These are phyloP conservation scores for Diplogelasinospora grovesii DNA, from an alignment of 495 filamentous ascomycete genomes.

Conservation along the genomic window DNA sequence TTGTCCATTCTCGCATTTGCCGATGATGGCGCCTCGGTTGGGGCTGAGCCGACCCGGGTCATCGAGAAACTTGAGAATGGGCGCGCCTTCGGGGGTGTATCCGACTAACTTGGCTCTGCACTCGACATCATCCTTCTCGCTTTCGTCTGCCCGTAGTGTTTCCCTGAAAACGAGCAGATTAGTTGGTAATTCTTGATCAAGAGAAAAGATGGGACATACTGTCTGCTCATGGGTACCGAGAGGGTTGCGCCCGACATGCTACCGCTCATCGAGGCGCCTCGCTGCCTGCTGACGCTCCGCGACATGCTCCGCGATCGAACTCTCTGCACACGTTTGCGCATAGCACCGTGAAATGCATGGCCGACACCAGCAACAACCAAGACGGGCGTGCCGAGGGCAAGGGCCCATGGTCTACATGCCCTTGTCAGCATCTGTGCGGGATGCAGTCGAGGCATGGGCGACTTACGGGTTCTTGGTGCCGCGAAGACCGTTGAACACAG, in stretches of 20 bases:
- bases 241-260: conserved; percentile 9
- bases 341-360: conserved; percentile 30
- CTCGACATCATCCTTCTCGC: conserved; percentile 18
- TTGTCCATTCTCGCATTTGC: conserved; percentile 11
- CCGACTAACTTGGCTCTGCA: conserved; percentile 19
- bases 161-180: conserved; percentile 10
- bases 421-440: not conserved
- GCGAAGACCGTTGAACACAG: conserved; percentile 32
- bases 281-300: not conserved
- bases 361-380: conserved; percentile 40
- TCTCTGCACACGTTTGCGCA: conserved; percentile 20
- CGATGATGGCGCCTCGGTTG: conserved; percentile 21
- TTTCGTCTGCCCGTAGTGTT: conserved; percentile 22
- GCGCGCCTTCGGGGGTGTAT: conserved; percentile 29
- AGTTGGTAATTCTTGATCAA: conserved; percentile 1
- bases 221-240: conserved; percentile 23
- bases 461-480: conserved; percentile 36
- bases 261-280: conserved; percentile 12
- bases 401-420: conserved; percentile 32
- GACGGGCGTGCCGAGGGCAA: conserved; percentile 44
- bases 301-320: conserved; percentile 15
- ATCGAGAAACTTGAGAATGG: conserved; percentile 22
- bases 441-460: too few relatives aligned
- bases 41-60: conserved; percentile 14
- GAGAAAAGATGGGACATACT: conserved; percentile 14